phyloP scores from a whole-genome alignment of 2,329 filamentous ascomycete genomes.

The Fusarium tricinctum region DNA sequence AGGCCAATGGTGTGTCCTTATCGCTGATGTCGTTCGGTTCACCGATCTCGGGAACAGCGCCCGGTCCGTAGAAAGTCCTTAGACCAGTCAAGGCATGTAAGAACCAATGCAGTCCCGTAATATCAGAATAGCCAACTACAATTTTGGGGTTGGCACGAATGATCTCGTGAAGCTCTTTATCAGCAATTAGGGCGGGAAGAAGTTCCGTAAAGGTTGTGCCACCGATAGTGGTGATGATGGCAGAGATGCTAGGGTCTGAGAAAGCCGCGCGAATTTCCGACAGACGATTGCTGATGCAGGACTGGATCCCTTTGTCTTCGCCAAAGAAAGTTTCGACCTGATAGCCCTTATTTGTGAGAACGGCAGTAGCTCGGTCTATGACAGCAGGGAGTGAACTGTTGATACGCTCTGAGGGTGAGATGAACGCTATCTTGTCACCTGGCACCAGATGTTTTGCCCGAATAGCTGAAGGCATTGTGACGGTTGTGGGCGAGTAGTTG shows the following conservation, averaged over 20 bases:
- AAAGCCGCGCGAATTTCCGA: constrained; percentile 57
- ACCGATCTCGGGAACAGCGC: constrained; percentile 57
- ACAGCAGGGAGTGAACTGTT: constrained; percentile 51
- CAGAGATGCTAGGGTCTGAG: constrained; percentile 53
- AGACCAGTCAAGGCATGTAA: constrained; percentile 56
- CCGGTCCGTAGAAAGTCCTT: constrained; percentile 61
- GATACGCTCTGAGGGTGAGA: constrained; percentile 58
- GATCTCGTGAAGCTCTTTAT: constrained; percentile 52
- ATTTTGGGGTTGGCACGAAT: constrained; percentile 58
- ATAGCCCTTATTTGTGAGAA: constrained; percentile 54
- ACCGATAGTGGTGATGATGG: constrained; percentile 58
- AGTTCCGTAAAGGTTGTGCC: constrained; percentile 58
- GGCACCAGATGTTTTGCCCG: constrained; percentile 50
- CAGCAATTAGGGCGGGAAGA: constrained; percentile 55
- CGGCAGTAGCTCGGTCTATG: constrained; percentile 50
- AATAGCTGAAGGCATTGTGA: constrained; percentile 38
- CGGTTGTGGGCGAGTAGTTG: too few relatives aligned
- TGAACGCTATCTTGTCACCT: constrained; percentile 57
- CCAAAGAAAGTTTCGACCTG: constrained; percentile 53
- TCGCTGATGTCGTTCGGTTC: constrained; percentile 45
- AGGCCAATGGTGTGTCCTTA: constrained; percentile 49
- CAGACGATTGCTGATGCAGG: constrained; percentile 54
- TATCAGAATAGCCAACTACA: constrained; percentile 60
- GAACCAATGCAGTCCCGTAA: constrained; percentile 60
- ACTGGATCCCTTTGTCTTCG: constrained; percentile 51